Conservation (phyloP, 768 basidiomycete genomes). For the Russula dissimulans region DNA sequence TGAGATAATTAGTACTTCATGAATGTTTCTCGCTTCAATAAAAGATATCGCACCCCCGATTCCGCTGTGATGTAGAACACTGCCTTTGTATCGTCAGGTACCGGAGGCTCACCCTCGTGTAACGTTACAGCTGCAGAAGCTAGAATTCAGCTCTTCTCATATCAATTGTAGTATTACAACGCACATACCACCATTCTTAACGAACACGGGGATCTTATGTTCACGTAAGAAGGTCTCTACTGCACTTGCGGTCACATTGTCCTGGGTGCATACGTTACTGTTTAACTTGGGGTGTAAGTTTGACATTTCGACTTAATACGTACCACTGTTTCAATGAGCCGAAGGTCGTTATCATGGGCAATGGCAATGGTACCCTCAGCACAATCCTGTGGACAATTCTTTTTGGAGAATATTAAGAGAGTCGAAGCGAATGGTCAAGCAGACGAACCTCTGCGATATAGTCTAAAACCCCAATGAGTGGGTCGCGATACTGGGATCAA, state of each 20-base stretch:
- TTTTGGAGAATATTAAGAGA: too few relatives aligned
- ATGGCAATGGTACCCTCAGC: too few relatives aligned
- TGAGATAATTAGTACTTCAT: too few relatives aligned
- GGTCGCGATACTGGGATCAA: too few relatives aligned
- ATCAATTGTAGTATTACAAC: background rate
- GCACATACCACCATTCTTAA: slow-evolving; percentile 6
- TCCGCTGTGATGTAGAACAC: background rate
- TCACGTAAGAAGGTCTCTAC: background rate
- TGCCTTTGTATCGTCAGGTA: background rate
- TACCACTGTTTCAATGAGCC: too few relatives aligned
- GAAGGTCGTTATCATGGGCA: too few relatives aligned
- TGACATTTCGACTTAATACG: too few relatives aligned
- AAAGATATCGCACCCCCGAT: background rate
- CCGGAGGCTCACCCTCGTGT: too few relatives aligned
- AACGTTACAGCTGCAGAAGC: background rate
- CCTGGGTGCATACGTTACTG: background rate
- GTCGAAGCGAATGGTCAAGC: too few relatives aligned
- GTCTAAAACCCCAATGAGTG: too few relatives aligned
- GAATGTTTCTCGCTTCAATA: background rate
- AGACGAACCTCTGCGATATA: too few relatives aligned
- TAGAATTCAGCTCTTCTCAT: background rate
- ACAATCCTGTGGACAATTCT: too few relatives aligned
- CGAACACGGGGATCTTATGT: background rate
- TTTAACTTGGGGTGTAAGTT: background rate
- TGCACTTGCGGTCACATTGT: background rate